A percentile compares a stretch with the other conserved stretches of the same genome.
Conservation (phyloP, 176 grass and related monocot genomes). For the Luzula sylvatica region DNA sequence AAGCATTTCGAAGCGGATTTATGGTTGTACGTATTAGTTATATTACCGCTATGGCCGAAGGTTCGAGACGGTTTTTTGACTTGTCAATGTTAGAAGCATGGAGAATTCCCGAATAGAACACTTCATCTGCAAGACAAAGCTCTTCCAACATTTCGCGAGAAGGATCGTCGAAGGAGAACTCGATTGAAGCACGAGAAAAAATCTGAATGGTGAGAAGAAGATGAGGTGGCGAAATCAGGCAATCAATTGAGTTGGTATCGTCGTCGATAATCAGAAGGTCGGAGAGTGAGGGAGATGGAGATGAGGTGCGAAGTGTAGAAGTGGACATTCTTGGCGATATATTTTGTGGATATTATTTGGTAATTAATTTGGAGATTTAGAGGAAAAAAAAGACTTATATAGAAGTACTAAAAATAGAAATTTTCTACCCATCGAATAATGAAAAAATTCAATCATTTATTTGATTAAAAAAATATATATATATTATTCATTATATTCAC, state of each 20-base stretch:
- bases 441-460: too few species aligned
- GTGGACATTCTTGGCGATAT: not conserved
- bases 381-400: too few species aligned
- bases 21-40: too few species aligned
- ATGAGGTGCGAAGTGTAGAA: constrained; percentile 8
- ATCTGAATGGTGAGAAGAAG: not conserved
- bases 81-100: constrained; percentile 10
- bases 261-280: constrained; percentile 11
- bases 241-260: not conserved
- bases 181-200: not conserved
- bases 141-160: not conserved
- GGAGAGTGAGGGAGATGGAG: constrained; percentile 1
- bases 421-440: too few species aligned
- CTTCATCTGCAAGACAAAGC: constrained; percentile 23
- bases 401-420: too few species aligned
- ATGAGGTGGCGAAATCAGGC: not conserved
- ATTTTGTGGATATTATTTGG: not conserved
- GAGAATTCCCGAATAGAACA: constrained; percentile 20
- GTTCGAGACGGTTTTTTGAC: not conserved
- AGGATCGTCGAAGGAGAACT: constrained; percentile 23
- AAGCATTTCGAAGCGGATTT: too few species aligned
- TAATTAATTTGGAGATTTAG: too few species aligned
- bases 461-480: too few species aligned
- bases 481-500: too few species aligned
- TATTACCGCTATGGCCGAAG: not conserved